These are phyloP conservation scores for Aristolochia californica DNA, from an alignment of 164 flowering plant genomes.

Conservation along the genomic window DNA sequence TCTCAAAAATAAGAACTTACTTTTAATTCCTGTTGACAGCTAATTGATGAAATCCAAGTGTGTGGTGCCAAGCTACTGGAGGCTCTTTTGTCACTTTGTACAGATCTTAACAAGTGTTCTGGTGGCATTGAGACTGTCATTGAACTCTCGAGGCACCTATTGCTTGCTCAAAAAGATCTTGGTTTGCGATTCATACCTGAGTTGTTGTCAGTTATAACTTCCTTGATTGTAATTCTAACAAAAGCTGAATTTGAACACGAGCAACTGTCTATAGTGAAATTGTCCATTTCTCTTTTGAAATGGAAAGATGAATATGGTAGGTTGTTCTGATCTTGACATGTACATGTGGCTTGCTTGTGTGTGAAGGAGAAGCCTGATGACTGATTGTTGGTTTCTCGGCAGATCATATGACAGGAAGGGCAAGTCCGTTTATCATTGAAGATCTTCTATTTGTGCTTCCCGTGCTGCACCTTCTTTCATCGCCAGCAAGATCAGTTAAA, in stretches of 20 bases:
- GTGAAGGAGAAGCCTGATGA: not conserved
- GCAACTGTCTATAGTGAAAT: constrained; percentile 49
- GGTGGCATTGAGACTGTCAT: constrained; percentile 36
- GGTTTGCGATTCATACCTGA: constrained; percentile 42
- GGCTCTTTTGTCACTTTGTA: constrained; percentile 33
- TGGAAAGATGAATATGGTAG: constrained; percentile 77
- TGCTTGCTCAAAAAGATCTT: constrained; percentile 51
- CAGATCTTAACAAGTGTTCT: constrained; percentile 19
- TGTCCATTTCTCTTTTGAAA: constrained; percentile 40
- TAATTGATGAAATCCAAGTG: constrained; percentile 37
- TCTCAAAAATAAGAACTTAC: no score
- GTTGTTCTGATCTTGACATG: constrained; percentile 3
- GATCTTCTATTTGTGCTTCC: constrained; percentile 70
- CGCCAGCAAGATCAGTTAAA: constrained; percentile 69
- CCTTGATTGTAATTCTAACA: constrained; percentile 40
- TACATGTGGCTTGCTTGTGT: not conserved
- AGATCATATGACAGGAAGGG: constrained; percentile 24
- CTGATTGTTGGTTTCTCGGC: constrained; percentile 15
- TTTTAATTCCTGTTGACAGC: constrained; percentile 18
- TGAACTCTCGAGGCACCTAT: constrained; percentile 36
- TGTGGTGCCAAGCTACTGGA: constrained; percentile 50
- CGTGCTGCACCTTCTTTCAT: constrained; percentile 54
- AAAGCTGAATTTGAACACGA: constrained; percentile 74
- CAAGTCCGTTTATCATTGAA: constrained; percentile 23
- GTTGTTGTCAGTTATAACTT: constrained; percentile 26